Evolutionary conservation across 176 grass and related monocot species (phyloP).

Genomic region (Triticum urartu): DNA sequence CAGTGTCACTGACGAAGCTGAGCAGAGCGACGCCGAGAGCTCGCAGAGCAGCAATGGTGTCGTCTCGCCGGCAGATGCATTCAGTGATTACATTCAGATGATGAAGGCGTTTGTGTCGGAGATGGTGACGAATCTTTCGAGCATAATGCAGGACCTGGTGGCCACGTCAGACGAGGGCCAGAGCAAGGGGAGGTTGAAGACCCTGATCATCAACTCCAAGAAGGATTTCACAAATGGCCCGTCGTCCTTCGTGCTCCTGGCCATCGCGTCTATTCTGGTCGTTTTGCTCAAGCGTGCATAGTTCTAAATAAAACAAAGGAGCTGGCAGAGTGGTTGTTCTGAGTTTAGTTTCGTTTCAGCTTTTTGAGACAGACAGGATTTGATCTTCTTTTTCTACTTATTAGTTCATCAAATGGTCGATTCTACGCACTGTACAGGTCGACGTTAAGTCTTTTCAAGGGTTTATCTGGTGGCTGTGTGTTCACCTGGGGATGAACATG

Average conservation of each 20-base stretch:
- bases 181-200: conserved; percentile 44
- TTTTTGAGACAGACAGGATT: background rate
- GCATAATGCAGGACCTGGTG: conserved; percentile 55
- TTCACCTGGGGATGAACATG: background rate
- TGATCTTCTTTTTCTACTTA: background rate
- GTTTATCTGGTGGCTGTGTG: background rate
- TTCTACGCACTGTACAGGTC: background rate
- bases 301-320: background rate
- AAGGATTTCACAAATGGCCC: conserved; percentile 30
- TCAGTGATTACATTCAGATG: conserved; percentile 39
- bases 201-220: conserved; percentile 26
- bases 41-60: conserved; percentile 3
- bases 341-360: background rate
- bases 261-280: conserved; percentile 54
- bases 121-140: conserved; percentile 58
- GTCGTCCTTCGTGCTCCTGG: conserved; percentile 47
- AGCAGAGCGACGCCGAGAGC: conserved; percentile 22
- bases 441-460: background rate
- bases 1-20: conserved; percentile 20
- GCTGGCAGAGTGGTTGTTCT: background rate
- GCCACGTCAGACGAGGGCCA: conserved; percentile 25
- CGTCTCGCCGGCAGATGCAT: background rate
- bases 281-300: conserved; percentile 58
- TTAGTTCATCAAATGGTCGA: conserved; percentile 14
- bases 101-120: conserved; percentile 48